Percentiles rank a stretch among this genome's conserved stretches.
Evolutionary conservation across 805 yeast species (phyloP).

Genomic region (Yamadazyma sp.): DNA sequence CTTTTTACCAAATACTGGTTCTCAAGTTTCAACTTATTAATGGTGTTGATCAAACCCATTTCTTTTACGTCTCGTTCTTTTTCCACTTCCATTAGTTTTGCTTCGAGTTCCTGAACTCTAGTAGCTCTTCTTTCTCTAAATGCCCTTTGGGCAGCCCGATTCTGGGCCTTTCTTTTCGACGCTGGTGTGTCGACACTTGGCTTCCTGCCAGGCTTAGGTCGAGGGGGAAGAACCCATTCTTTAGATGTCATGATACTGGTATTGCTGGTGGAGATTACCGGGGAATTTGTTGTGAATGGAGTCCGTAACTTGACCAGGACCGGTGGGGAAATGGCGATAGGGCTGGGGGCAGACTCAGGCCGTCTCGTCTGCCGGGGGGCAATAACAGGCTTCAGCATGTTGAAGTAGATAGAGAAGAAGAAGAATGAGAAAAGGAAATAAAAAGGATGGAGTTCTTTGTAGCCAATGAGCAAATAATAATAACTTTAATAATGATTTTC

Average conservation of each 20-base stretch:
- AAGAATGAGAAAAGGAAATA: background rate
- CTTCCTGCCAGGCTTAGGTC: conserved; percentile 60
- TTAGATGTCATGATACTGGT: conserved; percentile 50
- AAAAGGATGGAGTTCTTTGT: background rate
- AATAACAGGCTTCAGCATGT: conserved; percentile 13
- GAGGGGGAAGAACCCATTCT: conserved; percentile 59
- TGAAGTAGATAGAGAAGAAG: background rate
- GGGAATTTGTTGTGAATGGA: background rate
- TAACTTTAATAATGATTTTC: conserved; percentile 7
- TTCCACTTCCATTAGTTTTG: conserved; percentile 63
- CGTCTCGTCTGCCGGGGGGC: conserved; percentile 15
- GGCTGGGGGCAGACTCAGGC: conserved; percentile 1
- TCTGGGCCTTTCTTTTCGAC: conserved; percentile 83
- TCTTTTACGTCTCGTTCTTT: conserved; percentile 62
- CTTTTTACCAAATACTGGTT: conserved; percentile 43
- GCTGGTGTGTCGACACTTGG: conserved; percentile 79
- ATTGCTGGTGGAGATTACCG: background rate
- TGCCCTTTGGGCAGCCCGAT: conserved; percentile 92
- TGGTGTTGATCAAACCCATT: conserved; percentile 52
- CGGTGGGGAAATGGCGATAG: conserved; percentile 12
- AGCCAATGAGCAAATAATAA: conserved; percentile 9
- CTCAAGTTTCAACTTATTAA: conserved; percentile 47
- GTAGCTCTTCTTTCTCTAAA: conserved; percentile 86
- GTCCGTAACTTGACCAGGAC: conserved; percentile 8
- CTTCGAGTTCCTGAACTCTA: conserved; percentile 75